Base-by-base conservation (phyloP, 768 basidiomycete species). In the Serpula lacrymans region DNA sequence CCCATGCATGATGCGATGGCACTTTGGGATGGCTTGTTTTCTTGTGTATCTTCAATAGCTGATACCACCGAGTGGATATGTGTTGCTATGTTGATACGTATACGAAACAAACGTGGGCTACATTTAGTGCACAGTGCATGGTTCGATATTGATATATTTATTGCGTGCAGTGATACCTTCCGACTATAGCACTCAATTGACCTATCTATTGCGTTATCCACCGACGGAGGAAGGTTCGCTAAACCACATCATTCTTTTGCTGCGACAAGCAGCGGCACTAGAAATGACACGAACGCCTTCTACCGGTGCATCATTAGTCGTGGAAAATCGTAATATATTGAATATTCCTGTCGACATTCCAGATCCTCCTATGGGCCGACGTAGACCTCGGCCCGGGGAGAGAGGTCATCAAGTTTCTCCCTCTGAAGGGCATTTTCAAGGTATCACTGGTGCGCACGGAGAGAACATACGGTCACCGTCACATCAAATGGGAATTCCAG, bases 11-110 rank as follows among this genome's bases (percentile, higher is more conserved):
- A 89, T 46, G 78, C 88, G 0, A 80, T 99, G 79, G 70, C 77
- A 23, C 57, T 99, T n/a, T 98, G 96, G 96, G 96, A 99, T 60
- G 92, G 86, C 1, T 59, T 98, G 7, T 95, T 99, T 59, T 90
- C 95, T 0, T 84, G 81, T 45, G 89, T 51, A 3, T 42, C 92
- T 64, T 76, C 87, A 14, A 71, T 83, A 0, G 68, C 95, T 21
- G 80, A 84, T 37, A 65, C 96, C 26, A 79, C 84, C 1, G 80
- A 83, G 39, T 94, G 88, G 84, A 69, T 95, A 37, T 93, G 90
- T 55, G 82, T 97, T 14, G 88, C 91, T 1, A 94, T 98, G 93
- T 76, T 99, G 13, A 78, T 98, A 41, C 82, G 96, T 39, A 89
- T 97, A 53, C 83, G 96, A 34, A 92, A 92, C 55, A 75, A 87